Percentiles rank a stretch among this genome's conserved stretches.
Evolutionary conservation across 2,329 filamentous ascomycete genomes (phyloP).

Genomic region (Epichloe bromicola): DNA sequence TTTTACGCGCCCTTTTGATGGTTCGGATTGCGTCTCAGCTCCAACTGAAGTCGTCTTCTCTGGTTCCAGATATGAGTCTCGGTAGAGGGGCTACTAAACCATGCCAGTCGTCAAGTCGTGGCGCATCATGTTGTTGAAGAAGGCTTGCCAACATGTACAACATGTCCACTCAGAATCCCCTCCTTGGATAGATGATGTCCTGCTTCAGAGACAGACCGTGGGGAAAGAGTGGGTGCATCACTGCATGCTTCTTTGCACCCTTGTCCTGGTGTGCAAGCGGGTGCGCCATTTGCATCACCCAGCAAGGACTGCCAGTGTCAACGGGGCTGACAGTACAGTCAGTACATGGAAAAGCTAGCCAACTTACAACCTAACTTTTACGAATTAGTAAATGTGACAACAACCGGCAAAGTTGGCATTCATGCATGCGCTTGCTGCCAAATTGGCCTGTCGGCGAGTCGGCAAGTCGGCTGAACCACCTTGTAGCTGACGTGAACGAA

Average conservation of each 20-base stretch:
- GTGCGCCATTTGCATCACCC: neutral
- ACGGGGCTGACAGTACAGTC: neutral
- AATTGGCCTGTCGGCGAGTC: no score
- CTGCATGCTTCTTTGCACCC: neutral
- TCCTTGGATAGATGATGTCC: slow-evolving; percentile 2
- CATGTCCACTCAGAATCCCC: neutral
- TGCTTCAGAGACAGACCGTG: slow-evolving; percentile 2
- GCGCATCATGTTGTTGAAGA: neutral
- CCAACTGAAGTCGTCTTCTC: neutral
- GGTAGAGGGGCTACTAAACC: neutral
- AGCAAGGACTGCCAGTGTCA: neutral
- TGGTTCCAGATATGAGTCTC: neutral
- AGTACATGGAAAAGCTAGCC: neutral
- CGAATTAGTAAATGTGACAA: no score
- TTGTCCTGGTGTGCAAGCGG: neutral
- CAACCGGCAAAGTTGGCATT: no score
- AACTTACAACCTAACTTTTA: neutral
- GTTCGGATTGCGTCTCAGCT: neutral
- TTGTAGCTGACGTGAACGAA: no score
- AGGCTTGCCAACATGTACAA: neutral
- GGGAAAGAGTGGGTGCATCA: slow-evolving; percentile 1
- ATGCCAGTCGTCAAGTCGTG: neutral
- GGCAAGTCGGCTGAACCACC: no score
- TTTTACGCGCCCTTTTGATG: neutral
- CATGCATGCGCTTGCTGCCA: no score